phyloP scores from a whole-genome alignment of 192 early-diverging fungal species.

The Entomortierella parvispora region DNA sequence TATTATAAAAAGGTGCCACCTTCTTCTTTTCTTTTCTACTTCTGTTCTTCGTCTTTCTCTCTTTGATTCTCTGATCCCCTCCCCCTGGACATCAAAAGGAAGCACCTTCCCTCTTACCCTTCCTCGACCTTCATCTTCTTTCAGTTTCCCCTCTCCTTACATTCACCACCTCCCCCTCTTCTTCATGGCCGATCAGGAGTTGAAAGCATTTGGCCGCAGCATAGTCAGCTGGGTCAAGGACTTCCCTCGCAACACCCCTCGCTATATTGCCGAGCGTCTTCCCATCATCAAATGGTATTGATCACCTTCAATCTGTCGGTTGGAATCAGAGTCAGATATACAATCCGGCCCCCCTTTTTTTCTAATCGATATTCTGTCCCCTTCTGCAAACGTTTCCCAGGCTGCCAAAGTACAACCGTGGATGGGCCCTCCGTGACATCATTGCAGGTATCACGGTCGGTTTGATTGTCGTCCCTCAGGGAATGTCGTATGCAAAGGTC shows the following conservation, averaged over 20 bases:
- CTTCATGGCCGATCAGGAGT: constrained; percentile 40
- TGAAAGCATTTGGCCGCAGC: constrained; percentile 29
- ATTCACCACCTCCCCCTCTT: background rate
- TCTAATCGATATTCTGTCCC: too few species aligned
- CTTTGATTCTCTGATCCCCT: background rate
- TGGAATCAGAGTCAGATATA: too few species aligned
- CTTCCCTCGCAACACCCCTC: constrained; percentile 41
- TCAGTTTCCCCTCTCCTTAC: background rate
- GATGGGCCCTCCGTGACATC: constrained; percentile 62
- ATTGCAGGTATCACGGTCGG: constrained; percentile 84
- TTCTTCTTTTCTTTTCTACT: background rate
- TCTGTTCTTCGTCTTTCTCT: constrained; percentile 20
- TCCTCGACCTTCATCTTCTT: background rate
- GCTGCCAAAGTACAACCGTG: constrained; percentile 50
- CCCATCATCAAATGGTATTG: constrained; percentile 52
- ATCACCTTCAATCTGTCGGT: too few species aligned
- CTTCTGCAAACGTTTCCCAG: too few species aligned
- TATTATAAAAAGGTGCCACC: constrained; percentile 20
- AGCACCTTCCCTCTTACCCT: background rate
- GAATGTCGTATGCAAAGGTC: constrained; percentile 78
- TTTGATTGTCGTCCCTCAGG: constrained; percentile 79
- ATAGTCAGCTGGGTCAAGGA: constrained; percentile 37
- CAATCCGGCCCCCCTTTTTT: background rate
- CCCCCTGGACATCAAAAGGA: constrained; percentile 1
- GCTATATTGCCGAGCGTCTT: constrained; percentile 39